Percentiles rank a stretch among this genome's conserved stretches.
These are phyloP conservation scores for Candida boidinii DNA, from an alignment of 805 yeast species.

Conservation along the genomic window DNA sequence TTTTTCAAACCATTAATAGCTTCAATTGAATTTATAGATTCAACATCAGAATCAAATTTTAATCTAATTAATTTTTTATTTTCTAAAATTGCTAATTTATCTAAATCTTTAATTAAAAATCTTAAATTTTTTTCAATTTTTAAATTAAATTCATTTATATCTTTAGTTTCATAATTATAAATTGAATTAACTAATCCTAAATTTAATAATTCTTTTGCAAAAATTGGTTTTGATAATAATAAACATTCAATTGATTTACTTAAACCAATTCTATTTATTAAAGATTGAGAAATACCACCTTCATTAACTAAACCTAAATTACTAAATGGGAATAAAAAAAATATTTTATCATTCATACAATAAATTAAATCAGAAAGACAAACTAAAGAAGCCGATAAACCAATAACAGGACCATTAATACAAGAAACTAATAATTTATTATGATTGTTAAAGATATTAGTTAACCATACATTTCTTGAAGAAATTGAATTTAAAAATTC, in stretches of 20 bases:
- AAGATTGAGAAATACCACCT: constrained; percentile 65
- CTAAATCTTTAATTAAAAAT: constrained; percentile 32
- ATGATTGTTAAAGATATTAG: constrained; percentile 63
- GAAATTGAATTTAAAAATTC: constrained; percentile 24
- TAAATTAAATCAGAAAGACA: constrained; percentile 73
- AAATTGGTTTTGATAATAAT: constrained; percentile 57
- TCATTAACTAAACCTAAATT: constrained; percentile 78
- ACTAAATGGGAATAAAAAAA: constrained; percentile 67
- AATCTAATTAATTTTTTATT: constrained; percentile 36
- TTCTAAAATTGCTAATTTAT: constrained; percentile 32
- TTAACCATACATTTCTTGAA: constrained; percentile 61
- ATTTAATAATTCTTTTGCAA: constrained; percentile 44
- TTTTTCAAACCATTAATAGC: constrained; percentile 57
- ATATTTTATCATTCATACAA: constrained; percentile 49
- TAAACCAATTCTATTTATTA: constrained; percentile 64
- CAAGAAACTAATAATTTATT: constrained; percentile 63
- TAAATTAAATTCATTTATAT: constrained; percentile 33
- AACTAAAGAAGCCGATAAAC: constrained; percentile 66
- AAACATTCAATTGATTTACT: constrained; percentile 68
- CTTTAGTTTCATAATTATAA: constrained; percentile 26
- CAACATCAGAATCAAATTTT: constrained; percentile 24
- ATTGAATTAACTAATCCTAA: constrained; percentile 58
- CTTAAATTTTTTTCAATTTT: constrained; percentile 27
- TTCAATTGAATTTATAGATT: constrained; percentile 55
- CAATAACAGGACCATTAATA: constrained; percentile 83